phyloP scores from a whole-genome alignment of 2,329 filamentous ascomycete genomes.

The Xylaria sp. region DNA sequence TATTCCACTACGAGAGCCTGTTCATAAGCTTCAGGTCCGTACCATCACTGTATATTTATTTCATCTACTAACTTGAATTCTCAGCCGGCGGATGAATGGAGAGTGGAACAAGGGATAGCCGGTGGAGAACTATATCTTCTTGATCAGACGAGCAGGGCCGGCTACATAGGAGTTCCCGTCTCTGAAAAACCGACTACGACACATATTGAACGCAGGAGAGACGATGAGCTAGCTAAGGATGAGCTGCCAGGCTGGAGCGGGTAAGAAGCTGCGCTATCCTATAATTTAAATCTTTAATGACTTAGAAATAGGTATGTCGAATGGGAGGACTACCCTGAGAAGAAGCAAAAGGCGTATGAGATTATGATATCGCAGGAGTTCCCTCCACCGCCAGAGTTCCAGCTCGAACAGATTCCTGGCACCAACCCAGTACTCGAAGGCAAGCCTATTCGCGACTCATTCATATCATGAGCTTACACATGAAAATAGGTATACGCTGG shows the following conservation, averaged over 20 bases:
- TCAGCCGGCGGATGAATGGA: constrained; percentile 35
- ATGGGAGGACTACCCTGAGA: constrained; percentile 73
- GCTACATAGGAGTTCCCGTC: neutral
- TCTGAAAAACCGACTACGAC: neutral
- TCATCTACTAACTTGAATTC: neutral
- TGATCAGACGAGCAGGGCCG: constrained; percentile 30
- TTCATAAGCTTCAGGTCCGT: constrained; percentile 28
- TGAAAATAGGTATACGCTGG: constrained; percentile 49
- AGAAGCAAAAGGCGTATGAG: constrained; percentile 63
- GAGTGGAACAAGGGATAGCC: constrained; percentile 32
- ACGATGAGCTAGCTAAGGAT: constrained; percentile 32
- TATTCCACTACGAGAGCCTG: constrained; percentile 27
- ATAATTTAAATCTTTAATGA: constrained; percentile 1
- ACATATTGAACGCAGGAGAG: constrained; percentile 16
- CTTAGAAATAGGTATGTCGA: constrained; percentile 60
- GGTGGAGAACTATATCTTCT: constrained; percentile 32
- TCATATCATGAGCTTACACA: neutral
- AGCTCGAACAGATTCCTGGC: constrained; percentile 58
- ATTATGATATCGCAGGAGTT: constrained; percentile 60
- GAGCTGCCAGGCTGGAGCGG: constrained; percentile 33
- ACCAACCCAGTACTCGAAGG: constrained; percentile 64
- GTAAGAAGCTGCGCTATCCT: constrained; percentile 19
- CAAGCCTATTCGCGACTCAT: constrained; percentile 38
- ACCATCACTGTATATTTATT: neutral
- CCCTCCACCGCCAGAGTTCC: constrained; percentile 59